These are phyloP conservation scores for Xylaria venustula DNA, from an alignment of 495 filamentous ascomycete species.

Conservation along the genomic window DNA sequence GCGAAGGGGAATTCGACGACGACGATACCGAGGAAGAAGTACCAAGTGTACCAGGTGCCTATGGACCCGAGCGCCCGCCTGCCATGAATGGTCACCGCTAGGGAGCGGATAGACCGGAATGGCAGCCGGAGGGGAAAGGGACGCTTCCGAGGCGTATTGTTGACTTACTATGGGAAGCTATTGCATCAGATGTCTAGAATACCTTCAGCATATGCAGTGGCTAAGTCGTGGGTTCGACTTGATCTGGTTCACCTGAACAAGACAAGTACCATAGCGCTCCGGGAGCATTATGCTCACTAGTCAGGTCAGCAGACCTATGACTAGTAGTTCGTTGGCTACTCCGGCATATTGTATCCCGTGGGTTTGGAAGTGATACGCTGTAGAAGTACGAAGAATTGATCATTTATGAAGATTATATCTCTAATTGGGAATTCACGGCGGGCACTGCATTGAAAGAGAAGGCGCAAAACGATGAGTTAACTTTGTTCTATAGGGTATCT, in stretches of 20 bases:
- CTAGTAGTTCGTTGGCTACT: constrained; percentile 13
- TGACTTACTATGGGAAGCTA: constrained; percentile 1
- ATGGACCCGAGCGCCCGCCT: constrained; percentile 35
- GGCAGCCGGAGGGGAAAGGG: constrained; percentile 10
- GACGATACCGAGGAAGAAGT: constrained; percentile 38
- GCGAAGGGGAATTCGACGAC: constrained; percentile 39
- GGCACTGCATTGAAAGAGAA: background rate
- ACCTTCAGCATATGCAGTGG: background rate
- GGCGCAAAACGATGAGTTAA: background rate
- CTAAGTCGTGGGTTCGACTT: background rate
- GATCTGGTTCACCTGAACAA: background rate
- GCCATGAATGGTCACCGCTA: constrained; percentile 38
- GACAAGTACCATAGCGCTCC: background rate
- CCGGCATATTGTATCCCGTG: constrained; percentile 4
- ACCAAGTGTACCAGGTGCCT: constrained; percentile 28
- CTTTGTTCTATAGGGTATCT: constrained; percentile 12
- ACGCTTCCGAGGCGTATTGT: constrained; percentile 9
- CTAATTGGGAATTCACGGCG: background rate
- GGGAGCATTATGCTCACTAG: background rate
- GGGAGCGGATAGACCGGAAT: constrained; percentile 21
- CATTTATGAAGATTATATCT: constrained; percentile 11
- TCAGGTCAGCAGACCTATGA: background rate
- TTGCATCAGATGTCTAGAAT: constrained; percentile 5
- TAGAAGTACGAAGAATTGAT: constrained; percentile 33
- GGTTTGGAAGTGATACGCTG: constrained; percentile 23